phyloP scores from a whole-genome alignment of 768 basidiomycete species.

The Tulasnella sp. region DNA sequence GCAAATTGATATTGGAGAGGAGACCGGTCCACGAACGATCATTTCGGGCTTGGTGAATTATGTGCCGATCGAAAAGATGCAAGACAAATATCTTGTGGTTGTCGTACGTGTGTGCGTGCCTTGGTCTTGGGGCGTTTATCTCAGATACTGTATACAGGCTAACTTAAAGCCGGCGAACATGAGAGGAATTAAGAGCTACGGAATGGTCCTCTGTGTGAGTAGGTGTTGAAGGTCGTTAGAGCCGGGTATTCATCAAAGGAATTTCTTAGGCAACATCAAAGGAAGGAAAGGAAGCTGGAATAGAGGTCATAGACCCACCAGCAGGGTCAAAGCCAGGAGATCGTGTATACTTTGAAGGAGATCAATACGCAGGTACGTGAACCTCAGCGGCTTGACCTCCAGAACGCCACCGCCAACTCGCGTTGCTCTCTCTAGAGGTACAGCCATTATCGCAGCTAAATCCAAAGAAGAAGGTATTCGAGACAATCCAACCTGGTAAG shows the following conservation, averaged over 20 bases:
- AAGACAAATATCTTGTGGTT: slow-evolving; percentile 65
- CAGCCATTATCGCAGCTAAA: slow-evolving; percentile 71
- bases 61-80: slow-evolving; percentile 90
- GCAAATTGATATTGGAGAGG: slow-evolving; percentile 96
- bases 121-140: too few relatives aligned
- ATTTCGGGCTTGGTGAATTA: slow-evolving; percentile 95
- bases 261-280: slow-evolving; percentile 66
- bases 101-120: slow-evolving; percentile 39
- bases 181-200: slow-evolving; percentile 96
- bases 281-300: slow-evolving; percentile 77
- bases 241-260: not conserved
- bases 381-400: not conserved
- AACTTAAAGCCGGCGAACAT: slow-evolving; percentile 93
- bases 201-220: slow-evolving; percentile 89
- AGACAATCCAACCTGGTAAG: slow-evolving; percentile 83
- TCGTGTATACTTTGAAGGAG: slow-evolving; percentile 87
- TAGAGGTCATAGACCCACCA: slow-evolving; percentile 87
- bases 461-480: slow-evolving; percentile 99
- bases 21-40: slow-evolving; percentile 87
- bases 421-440: slow-evolving; percentile 21
- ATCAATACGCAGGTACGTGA: slow-evolving; percentile 62
- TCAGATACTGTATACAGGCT: slow-evolving; percentile 16
- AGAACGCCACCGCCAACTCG: slow-evolving; percentile 5
- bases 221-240: slow-evolving; percentile 4
- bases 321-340: slow-evolving; percentile 79